These are phyloP conservation scores for Rhodotorula sphaerocarpa DNA, from an alignment of 768 basidiomycete species.

Conservation along the genomic window DNA sequence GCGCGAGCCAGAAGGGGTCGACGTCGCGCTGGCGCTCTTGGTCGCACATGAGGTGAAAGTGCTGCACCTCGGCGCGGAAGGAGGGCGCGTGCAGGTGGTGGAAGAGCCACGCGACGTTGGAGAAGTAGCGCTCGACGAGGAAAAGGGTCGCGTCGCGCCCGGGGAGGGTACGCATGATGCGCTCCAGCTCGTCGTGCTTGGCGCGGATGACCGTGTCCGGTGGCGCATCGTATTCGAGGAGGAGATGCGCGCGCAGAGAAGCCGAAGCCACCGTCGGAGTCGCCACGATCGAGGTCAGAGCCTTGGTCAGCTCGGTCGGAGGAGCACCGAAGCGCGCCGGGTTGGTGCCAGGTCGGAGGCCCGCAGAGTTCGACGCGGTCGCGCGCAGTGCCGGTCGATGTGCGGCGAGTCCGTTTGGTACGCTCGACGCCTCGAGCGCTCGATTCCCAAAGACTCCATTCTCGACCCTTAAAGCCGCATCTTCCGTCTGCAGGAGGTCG, in stretches of 20 bases:
- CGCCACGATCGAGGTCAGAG: slow-evolving; percentile 26
- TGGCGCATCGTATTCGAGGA: slow-evolving; percentile 27
- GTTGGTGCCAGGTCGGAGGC: not conserved
- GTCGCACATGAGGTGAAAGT: slow-evolving; percentile 24
- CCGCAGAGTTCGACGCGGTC: not conserved
- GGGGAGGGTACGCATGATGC: slow-evolving; percentile 23
- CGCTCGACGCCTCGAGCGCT: not conserved
- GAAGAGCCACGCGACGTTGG: slow-evolving; percentile 33
- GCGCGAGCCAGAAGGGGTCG: slow-evolving; percentile 24
- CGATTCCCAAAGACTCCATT: slow-evolving; percentile 31
- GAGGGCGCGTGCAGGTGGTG: slow-evolving; percentile 19
- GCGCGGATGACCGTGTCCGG: not conserved
- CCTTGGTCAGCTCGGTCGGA: slow-evolving; percentile 21
- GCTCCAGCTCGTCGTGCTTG: slow-evolving; percentile 8
- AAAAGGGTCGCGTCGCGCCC: slow-evolving; percentile 3
- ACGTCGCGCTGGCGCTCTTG: slow-evolving; percentile 4
- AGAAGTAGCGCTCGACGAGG: slow-evolving; percentile 30
- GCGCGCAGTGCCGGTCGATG: not conserved
- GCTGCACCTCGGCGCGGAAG: slow-evolving; percentile 33
- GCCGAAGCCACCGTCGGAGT: not conserved
- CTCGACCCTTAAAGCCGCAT: slow-evolving; percentile 29
- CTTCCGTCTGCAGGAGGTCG: slow-evolving; percentile 22
- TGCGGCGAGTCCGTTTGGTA: not conserved
- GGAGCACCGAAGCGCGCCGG: slow-evolving; percentile 18
- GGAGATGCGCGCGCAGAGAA: slow-evolving; percentile 14